Evolutionary conservation across 2,329 filamentous ascomycete species (phyloP).

Genomic region (Mycogone perniciosa): DNA sequence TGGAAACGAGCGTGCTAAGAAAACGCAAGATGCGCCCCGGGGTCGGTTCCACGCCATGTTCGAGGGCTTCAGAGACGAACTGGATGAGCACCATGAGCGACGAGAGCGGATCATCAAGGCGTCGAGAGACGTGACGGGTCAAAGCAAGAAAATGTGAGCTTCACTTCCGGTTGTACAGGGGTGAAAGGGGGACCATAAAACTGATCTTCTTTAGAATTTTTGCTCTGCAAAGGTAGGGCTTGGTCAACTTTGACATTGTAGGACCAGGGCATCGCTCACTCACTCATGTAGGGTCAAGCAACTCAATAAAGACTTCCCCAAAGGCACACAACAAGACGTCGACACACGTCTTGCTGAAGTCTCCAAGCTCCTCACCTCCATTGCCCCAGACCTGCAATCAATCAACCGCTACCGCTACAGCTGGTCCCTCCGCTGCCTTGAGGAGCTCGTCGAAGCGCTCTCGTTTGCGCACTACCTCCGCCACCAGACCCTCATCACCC

Average conservation of each 20-base stretch:
- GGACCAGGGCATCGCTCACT: background rate
- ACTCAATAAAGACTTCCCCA: conserved; percentile 57
- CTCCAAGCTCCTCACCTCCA: conserved; percentile 55
- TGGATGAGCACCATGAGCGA: conserved; percentile 92
- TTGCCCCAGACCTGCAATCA: conserved; percentile 67
- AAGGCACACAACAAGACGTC: conserved; percentile 64
- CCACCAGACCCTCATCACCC: conserved; percentile 66
- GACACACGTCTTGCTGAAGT: conserved; percentile 66
- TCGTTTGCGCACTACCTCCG: conserved; percentile 84
- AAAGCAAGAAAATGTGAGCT: conserved; percentile 91
- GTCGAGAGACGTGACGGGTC: conserved; percentile 83
- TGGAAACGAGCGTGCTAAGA: conserved; percentile 41
- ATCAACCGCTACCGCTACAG: conserved; percentile 80
- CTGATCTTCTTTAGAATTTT: conserved; percentile 27
- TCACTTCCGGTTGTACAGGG: background rate
- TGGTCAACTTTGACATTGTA: background rate
- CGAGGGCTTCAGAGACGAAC: conserved; percentile 73
- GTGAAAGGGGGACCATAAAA: background rate
- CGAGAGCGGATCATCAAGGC: conserved; percentile 85
- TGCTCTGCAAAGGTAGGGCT: conserved; percentile 31
- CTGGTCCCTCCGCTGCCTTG: conserved; percentile 73
- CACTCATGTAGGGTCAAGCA: conserved; percentile 51
- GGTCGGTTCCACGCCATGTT: conserved; percentile 67
- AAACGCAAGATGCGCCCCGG: conserved; percentile 28
- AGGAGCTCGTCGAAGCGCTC: conserved; percentile 90